phyloP scores from a whole-genome alignment of 2,329 filamentous ascomycete genomes.

The Hymenoscyphus albidus region DNA sequence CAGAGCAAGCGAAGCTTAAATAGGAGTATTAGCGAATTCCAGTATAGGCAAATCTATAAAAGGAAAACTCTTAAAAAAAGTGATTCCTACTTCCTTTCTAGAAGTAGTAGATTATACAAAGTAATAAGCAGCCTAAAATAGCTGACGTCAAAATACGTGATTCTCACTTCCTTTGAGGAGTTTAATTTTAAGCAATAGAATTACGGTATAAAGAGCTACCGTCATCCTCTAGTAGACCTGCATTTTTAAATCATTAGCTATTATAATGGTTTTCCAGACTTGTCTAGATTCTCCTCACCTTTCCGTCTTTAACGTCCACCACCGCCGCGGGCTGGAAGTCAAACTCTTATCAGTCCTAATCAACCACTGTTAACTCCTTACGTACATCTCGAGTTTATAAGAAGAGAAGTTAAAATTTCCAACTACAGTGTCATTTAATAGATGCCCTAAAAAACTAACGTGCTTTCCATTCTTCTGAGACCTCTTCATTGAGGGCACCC shows the following conservation, averaged over 20 bases:
- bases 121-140: background rate
- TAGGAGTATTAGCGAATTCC: no score
- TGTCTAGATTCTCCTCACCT: background rate
- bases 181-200: background rate
- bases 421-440: background rate
- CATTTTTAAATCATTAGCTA: background rate
- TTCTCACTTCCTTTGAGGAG: constrained; percentile 6
- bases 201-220: background rate
- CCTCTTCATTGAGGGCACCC: background rate
- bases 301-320: background rate
- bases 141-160: background rate
- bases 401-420: background rate
- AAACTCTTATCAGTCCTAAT: no score
- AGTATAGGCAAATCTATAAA: no score
- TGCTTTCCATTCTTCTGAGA: background rate
- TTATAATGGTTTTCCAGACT: background rate
- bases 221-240: background rate
- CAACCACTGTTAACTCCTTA: no score
- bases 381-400: background rate
- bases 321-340: no score
- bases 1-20: no score
- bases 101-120: background rate
- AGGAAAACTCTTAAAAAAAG: no score
- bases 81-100: background rate
- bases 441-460: background rate